Evolutionary conservation across 768 basidiomycete genomes (phyloP), one percentile per base, ranked within the genome.

Genomic region (Grammothele lineata): DNA sequence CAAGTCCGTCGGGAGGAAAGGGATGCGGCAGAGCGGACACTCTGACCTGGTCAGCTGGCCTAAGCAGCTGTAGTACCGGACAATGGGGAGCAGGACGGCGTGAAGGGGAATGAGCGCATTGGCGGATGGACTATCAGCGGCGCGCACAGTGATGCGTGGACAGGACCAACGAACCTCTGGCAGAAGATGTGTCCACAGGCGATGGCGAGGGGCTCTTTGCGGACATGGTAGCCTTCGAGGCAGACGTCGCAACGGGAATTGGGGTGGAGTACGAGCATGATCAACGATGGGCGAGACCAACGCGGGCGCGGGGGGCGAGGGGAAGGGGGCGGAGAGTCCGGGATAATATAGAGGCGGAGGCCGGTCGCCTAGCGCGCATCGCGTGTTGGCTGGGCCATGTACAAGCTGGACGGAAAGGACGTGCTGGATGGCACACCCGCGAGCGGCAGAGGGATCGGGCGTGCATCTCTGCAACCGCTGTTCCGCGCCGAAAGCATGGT

Each of bases 161-260:
- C 15, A 49, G 42, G 9, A n/a, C 9, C 6, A 45, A 26, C 37
- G 39, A 37, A 62, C 60, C 60, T 59, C 30, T 55, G 48, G 33
- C 62, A 88, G 65, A 86, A 86, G 46, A 81, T 76, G 61, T 88
- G 85, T 15, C 87, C 87, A 51, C 87, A 89, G 39, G 71, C 50
- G 56, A 87, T 83, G 40, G 78, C 74, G 58, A 81, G 78, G 41
- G 85, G 85, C 7, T 74, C 70, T 60, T 77, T 81, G 37, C 54
- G 55, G 40, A 76, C 76, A 43, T 62, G 62, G 61, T 83, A 87
- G 25, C 67, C 64, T 55, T 88, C 85, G 55, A 83, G 72, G 67
- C 87, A 89, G 58, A 88, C 76, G 67, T 88, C 86, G 74, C 86
- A 89, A 40, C 71, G 70, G 57, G 86, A 87, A 57, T 74, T 75